Percentiles rank a stretch among this genome's conserved stretches.
Conservation (phyloP, 768 basidiomycete genomes). For the Rubroboletus satanas region DNA sequence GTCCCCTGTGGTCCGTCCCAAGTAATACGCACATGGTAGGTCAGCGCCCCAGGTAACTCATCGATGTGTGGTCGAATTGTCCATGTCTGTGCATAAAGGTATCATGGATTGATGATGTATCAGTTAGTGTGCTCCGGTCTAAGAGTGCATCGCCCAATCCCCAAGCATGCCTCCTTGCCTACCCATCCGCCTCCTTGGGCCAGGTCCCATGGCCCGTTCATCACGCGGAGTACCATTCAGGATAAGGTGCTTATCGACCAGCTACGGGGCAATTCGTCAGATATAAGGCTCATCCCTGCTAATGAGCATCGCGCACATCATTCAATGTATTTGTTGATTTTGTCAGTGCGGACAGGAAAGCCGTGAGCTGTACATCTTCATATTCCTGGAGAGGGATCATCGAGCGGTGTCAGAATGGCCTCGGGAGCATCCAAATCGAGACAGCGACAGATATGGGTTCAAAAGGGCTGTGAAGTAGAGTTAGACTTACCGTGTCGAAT, state of each 20-base stretch:
- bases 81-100: background rate
- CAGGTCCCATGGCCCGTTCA: constrained; percentile 41
- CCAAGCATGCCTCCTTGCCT: constrained; percentile 42
- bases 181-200: constrained; percentile 48
- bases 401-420: background rate
- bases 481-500: constrained; percentile 69
- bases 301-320: constrained; percentile 56
- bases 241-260: constrained; percentile 76
- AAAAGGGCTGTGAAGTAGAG: background rate
- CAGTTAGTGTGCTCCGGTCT: background rate
- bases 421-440: background rate
- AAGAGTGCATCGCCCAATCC: constrained; percentile 58
- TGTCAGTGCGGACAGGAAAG: constrained; percentile 82
- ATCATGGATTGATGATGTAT: background rate
- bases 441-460: background rate
- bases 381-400: constrained; percentile 63
- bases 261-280: constrained; percentile 33
- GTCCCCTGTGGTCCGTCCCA: background rate
- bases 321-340: constrained; percentile 86
- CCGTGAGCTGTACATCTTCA: constrained; percentile 90
- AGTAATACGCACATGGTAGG: background rate
- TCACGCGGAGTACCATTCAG: constrained; percentile 55
- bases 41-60: background rate
- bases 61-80: background rate
- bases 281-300: background rate